Conservation (phyloP, 1,139 yeast species). For the Insectozyma bohioensis region DNA sequence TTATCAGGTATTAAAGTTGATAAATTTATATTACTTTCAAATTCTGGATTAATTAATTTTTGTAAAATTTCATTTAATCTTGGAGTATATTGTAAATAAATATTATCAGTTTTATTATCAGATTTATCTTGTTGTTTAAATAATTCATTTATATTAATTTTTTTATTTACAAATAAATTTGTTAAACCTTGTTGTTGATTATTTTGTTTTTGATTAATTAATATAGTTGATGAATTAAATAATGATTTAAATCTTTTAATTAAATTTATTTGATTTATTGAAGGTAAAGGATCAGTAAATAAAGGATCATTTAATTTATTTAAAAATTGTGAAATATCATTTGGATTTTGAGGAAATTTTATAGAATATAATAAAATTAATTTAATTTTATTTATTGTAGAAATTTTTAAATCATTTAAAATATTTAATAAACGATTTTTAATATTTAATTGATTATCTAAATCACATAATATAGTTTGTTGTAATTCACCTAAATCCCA, state of each 20-base stretch:
- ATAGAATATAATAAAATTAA: slow-evolving; percentile 72
- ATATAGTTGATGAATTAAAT: slow-evolving; percentile 16
- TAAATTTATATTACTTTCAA: slow-evolving; percentile 12
- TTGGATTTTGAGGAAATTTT: slow-evolving; percentile 44
- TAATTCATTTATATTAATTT: slow-evolving; percentile 25
- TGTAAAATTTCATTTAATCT: slow-evolving; percentile 52
- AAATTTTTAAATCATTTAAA: slow-evolving; percentile 22
- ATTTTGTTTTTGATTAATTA: slow-evolving; percentile 7
- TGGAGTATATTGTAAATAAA: slow-evolving; percentile 73
- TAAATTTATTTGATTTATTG: slow-evolving; percentile 33
- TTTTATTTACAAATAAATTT: slow-evolving; percentile 26
- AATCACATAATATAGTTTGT: slow-evolving; percentile 74
- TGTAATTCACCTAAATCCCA: slow-evolving; percentile 91
- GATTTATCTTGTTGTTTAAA: slow-evolving; percentile 22
- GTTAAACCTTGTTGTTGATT: slow-evolving; percentile 23
- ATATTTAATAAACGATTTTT: slow-evolving; percentile 26
- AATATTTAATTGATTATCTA: slow-evolving; percentile 34
- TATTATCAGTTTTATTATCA: slow-evolving; percentile 40
- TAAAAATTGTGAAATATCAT: slow-evolving; percentile 25
- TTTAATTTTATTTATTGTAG: slow-evolving; percentile 36
- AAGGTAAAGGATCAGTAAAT: slow-evolving; percentile 30
- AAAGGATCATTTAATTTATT: slow-evolving; percentile 30
- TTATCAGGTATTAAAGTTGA: slow-evolving; percentile 46
- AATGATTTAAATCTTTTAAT: slow-evolving; percentile 30
- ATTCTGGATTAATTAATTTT: slow-evolving; percentile 19